Percentiles rank a stretch among this genome's conserved stretches.
phyloP scores from a whole-genome alignment of 768 basidiomycete species.

The Boletus rubescentipes region DNA sequence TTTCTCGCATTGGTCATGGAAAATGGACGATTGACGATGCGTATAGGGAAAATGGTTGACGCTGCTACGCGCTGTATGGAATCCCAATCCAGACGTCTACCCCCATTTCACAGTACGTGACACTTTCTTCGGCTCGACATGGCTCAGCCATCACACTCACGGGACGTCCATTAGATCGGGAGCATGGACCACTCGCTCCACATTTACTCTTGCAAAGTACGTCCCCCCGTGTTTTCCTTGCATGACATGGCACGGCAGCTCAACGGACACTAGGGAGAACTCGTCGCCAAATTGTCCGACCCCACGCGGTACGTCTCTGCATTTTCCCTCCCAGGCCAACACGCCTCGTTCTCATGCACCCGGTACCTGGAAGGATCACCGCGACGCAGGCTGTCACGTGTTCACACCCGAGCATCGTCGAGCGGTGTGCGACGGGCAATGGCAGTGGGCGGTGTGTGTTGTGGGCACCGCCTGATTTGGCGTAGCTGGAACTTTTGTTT shows the following conservation, averaged over 20 bases:
- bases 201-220: conserved; percentile 70
- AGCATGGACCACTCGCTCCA: conserved; percentile 79
- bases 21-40: not conserved
- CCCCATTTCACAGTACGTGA: conserved; percentile 77
- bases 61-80: conserved; percentile 76
- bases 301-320: conserved; percentile 43
- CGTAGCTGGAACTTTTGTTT: conserved; percentile 1
- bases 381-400: conserved; percentile 91
- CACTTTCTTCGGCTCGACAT: no score
- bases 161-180: conserved; percentile 49
- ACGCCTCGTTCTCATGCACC: not conserved
- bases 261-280: conserved; percentile 53
- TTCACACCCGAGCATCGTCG: conserved; percentile 74
- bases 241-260: not conserved
- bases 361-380: conserved; percentile 53
- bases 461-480: conserved; percentile 56
- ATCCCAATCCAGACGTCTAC: conserved; percentile 71
- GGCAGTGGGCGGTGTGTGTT: conserved; percentile 76
- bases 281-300: conserved; percentile 63
- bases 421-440: conserved; percentile 76
- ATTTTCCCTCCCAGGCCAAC: not conserved
- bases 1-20: not conserved
- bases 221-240: not conserved
- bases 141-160: no score
- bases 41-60: conserved; percentile 80